Evolutionary conservation across 306 rosid species (phyloP).

Genomic region (Leucaena leucocephala): DNA sequence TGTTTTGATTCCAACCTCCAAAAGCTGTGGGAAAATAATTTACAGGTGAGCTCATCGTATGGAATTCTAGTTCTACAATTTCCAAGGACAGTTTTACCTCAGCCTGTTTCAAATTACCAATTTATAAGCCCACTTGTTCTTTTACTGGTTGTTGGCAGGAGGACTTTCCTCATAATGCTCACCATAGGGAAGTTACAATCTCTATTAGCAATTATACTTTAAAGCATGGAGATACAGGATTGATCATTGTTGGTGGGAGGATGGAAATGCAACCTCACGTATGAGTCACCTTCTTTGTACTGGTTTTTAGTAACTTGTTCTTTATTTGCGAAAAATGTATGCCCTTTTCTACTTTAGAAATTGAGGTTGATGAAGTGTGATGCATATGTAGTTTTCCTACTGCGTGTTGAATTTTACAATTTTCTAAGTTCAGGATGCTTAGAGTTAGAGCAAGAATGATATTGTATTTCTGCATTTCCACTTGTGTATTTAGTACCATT

Average conservation of each 20-base stretch:
- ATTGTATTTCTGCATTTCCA: constrained; percentile 12
- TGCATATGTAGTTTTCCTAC: constrained; percentile 13
- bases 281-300: constrained; percentile 38
- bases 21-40: constrained; percentile 88
- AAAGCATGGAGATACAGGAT: constrained; percentile 92
- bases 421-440: constrained; percentile 12
- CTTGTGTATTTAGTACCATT: not conserved
- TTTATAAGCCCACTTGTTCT: constrained; percentile 23
- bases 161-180: constrained; percentile 97
- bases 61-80: constrained; percentile 24
- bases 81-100: not conserved
- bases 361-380: constrained; percentile 25
- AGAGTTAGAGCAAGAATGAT: constrained; percentile 18
- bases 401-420: constrained; percentile 29
- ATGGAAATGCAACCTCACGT: constrained; percentile 98
- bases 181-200: constrained; percentile 90
- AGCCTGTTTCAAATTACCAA: not conserved
- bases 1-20: constrained; percentile 94
- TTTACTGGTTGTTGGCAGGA: constrained; percentile 53
- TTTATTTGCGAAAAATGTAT: constrained; percentile 1
- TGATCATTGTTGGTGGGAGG: constrained; percentile 94
- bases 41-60: constrained; percentile 66
- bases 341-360: constrained; percentile 9
- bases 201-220: constrained; percentile 86
- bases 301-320: constrained; percentile 2